These are phyloP conservation scores for Fragaria vesca DNA, from an alignment of 306 rosid species.

Conservation along the genomic window DNA sequence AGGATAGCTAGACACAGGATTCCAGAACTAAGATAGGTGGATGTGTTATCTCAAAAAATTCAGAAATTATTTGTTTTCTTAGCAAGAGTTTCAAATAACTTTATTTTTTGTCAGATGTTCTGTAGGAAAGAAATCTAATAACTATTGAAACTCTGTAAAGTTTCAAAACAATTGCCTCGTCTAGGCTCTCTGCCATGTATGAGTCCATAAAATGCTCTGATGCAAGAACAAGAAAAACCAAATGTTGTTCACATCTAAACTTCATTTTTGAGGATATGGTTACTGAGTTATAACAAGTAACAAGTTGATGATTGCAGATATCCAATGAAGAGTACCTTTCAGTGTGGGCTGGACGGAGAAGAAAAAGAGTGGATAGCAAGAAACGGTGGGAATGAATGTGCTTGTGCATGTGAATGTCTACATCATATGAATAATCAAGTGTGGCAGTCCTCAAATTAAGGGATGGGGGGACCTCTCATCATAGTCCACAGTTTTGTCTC, in stretches of 20 bases:
- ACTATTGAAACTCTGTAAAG: neutral
- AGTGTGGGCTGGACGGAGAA: conserved; percentile 31
- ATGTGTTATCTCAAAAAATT: neutral
- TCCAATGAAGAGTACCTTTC: conserved; percentile 46
- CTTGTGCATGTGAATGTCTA: conserved; percentile 29
- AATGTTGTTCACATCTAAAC: too few species aligned
- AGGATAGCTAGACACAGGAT: neutral
- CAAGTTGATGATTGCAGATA: conserved; percentile 20
- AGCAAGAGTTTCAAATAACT: too few species aligned
- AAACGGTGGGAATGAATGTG: conserved; percentile 13
- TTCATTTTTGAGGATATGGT: too few species aligned
- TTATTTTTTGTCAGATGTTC: too few species aligned
- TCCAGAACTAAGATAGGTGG: neutral
- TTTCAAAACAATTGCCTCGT: conserved; percentile 18
- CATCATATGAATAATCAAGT: conserved; percentile 5
- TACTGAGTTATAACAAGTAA: neutral
- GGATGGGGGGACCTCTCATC: conserved; percentile 40
- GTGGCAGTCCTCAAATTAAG: conserved; percentile 33
- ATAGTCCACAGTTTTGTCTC: conserved; percentile 48
- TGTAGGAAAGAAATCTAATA: neutral
- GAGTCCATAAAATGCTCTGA: neutral
- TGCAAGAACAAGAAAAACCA: conserved; percentile 12
- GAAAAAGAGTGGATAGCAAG: conserved; percentile 29
- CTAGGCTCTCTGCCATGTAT: conserved; percentile 8
- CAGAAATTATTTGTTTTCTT: neutral